Evolutionary conservation across 2,329 filamentous ascomycete genomes (phyloP).

Genomic region (Colletotrichum sp.): DNA sequence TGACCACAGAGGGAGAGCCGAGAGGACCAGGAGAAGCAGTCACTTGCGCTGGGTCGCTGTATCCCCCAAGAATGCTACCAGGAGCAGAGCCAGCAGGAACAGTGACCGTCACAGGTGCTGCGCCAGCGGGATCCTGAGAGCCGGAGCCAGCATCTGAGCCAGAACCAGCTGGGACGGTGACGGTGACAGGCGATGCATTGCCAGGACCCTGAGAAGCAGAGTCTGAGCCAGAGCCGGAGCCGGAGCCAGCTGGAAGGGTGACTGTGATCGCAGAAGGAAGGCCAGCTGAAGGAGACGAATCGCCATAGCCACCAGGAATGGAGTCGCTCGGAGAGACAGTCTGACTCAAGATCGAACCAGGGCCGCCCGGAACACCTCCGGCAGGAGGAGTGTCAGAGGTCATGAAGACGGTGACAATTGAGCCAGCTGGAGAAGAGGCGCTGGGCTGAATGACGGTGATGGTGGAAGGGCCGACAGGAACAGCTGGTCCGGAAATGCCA

Average conservation of each 20-base stretch:
- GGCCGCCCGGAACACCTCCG: not conserved
- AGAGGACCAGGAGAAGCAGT: not conserved
- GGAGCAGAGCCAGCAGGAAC: not conserved
- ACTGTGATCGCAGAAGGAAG: not conserved
- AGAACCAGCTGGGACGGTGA: not conserved
- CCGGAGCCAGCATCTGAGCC: not conserved
- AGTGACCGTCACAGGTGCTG: not conserved
- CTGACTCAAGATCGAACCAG: not conserved
- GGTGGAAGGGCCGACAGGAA: not conserved
- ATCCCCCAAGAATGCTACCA: not conserved
- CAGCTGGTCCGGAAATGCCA: not conserved
- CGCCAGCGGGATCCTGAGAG: not conserved
- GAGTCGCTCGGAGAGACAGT: not conserved
- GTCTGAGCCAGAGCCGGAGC: not conserved
- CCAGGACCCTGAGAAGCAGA: not conserved
- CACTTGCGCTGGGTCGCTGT: not conserved
- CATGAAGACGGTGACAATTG: not conserved
- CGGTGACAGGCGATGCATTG: not conserved
- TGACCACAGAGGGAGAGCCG: not conserved
- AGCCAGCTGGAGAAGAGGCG: not conserved
- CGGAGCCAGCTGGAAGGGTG: not conserved
- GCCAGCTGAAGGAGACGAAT: not conserved
- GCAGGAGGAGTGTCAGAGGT: not conserved
- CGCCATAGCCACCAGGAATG: conserved; percentile 6
- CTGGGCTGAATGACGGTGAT: not conserved